A percentile compares a stretch with the other conserved stretches of the same genome.
These are phyloP conservation scores for Saposhnikovia divaricata DNA, from an alignment of 129 eudicot species.

Conservation along the genomic window DNA sequence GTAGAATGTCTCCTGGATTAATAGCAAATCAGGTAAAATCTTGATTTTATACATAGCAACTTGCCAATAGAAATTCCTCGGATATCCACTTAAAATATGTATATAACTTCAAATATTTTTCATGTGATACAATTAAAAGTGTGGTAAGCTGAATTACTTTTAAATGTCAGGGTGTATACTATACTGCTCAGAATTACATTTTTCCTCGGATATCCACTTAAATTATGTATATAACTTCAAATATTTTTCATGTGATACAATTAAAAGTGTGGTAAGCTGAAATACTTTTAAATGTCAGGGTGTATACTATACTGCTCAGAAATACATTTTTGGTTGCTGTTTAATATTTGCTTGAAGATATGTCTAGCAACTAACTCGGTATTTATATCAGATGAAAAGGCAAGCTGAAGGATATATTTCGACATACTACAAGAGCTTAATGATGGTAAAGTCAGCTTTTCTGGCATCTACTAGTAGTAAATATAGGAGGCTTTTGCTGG, in stretches of 20 bases:
- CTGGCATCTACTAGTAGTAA: neutral
- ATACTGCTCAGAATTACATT: neutral
- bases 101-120: neutral
- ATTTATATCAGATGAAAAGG: slow-evolving; percentile 58
- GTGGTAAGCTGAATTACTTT: neutral
- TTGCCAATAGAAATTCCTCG: neutral
- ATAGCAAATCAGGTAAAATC: slow-evolving; percentile 81
- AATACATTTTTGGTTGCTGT: neutral
- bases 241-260: neutral
- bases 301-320: neutral
- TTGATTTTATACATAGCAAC: neutral
- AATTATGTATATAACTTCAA: neutral
- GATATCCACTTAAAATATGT: neutral
- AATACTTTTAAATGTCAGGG: neutral
- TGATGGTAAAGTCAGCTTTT: slow-evolving; percentile 56
- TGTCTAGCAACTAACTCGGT: neutral
- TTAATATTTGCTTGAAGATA: neutral
- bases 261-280: neutral
- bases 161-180: neutral
- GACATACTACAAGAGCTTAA: slow-evolving; percentile 72
- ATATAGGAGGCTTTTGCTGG: neutral
- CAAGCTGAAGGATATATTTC: slow-evolving; percentile 79
- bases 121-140: neutral
- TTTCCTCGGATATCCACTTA: neutral
- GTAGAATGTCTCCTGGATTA: slow-evolving; percentile 48